Base-by-base conservation (phyloP, 306 rosid species). In the Vigna trinervia region DNA sequence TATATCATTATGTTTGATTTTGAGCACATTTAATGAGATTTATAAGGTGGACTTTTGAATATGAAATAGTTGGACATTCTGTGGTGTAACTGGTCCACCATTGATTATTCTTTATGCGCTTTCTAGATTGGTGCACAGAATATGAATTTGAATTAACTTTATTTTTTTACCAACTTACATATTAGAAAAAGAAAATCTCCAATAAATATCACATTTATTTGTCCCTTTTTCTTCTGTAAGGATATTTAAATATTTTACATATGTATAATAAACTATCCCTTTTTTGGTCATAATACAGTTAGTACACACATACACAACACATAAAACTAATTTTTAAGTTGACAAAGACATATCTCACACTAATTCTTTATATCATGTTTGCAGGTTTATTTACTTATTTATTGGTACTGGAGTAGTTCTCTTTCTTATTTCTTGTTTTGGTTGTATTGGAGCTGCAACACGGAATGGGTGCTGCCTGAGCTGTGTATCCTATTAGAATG, bases 381-480 rank as follows among this genome's bases (percentile, higher is more conserved):
- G 78, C 98, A 96, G 99, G 99, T 96, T 96, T 88, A 87, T 96
- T 81, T 96, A 87, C 86, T 69, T 89, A 69, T 96, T 96, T 79
- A 96, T 92, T 83, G 99, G 87, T 64, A 48, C 89, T 26, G 99
- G 99, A 46, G 92, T 4, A 12, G 75, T 87, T 78, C 83, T 96
- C 87, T 88, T 96, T 66, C 73, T 92, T 80, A 60, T 96, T 84
- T 89, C 99, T 80, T 92, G 92, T 74, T 89, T 87, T 72, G 99
- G 99, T 45, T 96, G 99, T 73, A 84, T 93, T 36, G 99, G 90
- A 75, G 71, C 91, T 70, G 56, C 60, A n/a, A 81, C 96, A 46
- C 87, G 96, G 88, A 96, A 82, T 65, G 91, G 94, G 15, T 96
- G 99, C 85, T 96, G 99, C 87, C 85, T 96, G 79, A 82, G 88